Conservation (phyloP, 441 rosid species). For the Mallotus japonicus region DNA sequence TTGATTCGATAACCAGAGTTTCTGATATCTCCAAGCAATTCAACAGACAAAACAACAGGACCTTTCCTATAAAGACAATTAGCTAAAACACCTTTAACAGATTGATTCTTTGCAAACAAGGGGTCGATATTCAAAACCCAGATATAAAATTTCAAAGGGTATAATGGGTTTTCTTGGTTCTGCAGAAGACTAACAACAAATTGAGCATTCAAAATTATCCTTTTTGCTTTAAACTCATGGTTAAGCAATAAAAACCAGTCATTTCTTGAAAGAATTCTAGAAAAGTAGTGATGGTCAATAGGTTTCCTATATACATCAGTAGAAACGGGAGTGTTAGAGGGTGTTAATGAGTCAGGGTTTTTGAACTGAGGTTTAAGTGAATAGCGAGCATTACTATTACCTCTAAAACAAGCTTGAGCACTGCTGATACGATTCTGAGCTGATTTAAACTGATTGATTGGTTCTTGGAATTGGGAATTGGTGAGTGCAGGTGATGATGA, state of each 20-base stretch:
- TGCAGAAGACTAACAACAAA: conserved; percentile 61
- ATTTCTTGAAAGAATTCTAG: conserved; percentile 53
- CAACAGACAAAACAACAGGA: conserved; percentile 67
- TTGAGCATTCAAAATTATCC: conserved; percentile 48
- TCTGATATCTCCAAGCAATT: conserved; percentile 58
- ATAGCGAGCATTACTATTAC: conserved; percentile 21
- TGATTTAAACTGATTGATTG: conserved; percentile 16
- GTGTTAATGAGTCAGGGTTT: conserved; percentile 12
- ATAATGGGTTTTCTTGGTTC: conserved; percentile 69
- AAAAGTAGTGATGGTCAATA: conserved; percentile 48
- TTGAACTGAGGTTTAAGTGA: conserved; percentile 2
- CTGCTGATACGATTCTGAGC: background rate
- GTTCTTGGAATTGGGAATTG: conserved; percentile 6
- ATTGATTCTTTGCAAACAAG: conserved; percentile 45
- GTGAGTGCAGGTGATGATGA: conserved; percentile 33
- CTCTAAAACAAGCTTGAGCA: conserved; percentile 25
- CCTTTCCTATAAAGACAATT: conserved; percentile 54
- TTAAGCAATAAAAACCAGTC: conserved; percentile 75
- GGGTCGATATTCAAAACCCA: conserved; percentile 67
- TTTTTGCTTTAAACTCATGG: conserved; percentile 54
- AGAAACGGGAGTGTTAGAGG: conserved; percentile 9
- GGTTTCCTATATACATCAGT: conserved; percentile 5
- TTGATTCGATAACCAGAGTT: conserved; percentile 51
- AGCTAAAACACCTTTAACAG: conserved; percentile 51
- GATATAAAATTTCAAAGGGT: conserved; percentile 54